A percentile compares a stretch with the other conserved stretches of the same genome.
These are phyloP conservation scores for Exobasidium rhododendri DNA, from an alignment of 1,284 basidiomycete genomes.

Conservation along the genomic window DNA sequence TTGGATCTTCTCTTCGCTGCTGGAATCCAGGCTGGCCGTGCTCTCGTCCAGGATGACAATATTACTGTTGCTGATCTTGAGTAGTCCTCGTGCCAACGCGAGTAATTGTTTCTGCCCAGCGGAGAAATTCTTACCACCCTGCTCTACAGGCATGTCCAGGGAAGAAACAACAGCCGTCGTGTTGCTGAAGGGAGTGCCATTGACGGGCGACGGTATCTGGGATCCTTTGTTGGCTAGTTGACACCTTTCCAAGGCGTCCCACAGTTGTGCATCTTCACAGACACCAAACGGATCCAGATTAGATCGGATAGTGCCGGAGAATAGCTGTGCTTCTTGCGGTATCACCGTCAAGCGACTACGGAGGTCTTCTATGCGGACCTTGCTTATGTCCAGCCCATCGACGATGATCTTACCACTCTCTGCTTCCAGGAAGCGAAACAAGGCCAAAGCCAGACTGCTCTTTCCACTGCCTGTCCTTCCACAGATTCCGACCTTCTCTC, in stretches of 20 bases:
- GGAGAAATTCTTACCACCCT: constrained; percentile 59
- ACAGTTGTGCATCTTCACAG: constrained; percentile 66
- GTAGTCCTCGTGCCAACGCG: constrained; percentile 60
- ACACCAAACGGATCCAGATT: constrained; percentile 66
- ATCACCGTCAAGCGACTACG: constrained; percentile 80
- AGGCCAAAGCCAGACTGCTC: constrained; percentile 82
- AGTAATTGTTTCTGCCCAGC: constrained; percentile 62
- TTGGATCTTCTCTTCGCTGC: constrained; percentile 59
- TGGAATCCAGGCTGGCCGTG: constrained; percentile 57
- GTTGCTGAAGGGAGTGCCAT: background rate
- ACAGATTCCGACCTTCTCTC: constrained; percentile 54
- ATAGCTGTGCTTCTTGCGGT: constrained; percentile 69
- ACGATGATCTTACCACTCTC: constrained; percentile 73
- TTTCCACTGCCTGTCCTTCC: constrained; percentile 77
- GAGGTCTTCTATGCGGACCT: constrained; percentile 80
- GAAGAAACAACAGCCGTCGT: constrained; percentile 57
- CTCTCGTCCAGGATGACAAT: constrained; percentile 62
- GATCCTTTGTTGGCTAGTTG: constrained; percentile 50
- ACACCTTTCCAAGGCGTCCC: constrained; percentile 59
- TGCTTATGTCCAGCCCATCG: constrained; percentile 82
- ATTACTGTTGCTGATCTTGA: constrained; percentile 58
- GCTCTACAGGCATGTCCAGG: constrained; percentile 59
- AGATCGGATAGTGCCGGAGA: constrained; percentile 49
- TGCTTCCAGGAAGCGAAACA: constrained; percentile 93
- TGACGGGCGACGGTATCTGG: background rate